These are phyloP conservation scores for Prunella vulgaris DNA, from an alignment of 257 asterid genomes.

Conservation along the genomic window DNA sequence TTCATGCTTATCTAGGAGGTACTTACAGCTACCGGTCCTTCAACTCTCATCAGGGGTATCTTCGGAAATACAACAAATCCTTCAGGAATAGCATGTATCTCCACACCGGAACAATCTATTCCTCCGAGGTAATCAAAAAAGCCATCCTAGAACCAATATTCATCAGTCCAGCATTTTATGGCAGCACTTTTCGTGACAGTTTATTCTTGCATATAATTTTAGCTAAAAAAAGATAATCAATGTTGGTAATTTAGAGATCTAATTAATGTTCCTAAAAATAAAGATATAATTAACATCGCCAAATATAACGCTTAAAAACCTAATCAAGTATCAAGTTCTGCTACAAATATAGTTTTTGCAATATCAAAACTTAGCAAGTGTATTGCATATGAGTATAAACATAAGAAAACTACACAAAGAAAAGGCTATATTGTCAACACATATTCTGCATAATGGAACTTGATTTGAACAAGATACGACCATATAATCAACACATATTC, in stretches of 20 bases:
- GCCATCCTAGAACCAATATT: conserved; percentile 48
- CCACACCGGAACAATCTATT: conserved; percentile 73
- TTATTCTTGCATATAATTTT: background rate
- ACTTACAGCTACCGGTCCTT: conserved; percentile 93
- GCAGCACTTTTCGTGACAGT: background rate
- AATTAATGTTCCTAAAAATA: background rate
- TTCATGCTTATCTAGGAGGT: conserved; percentile 16
- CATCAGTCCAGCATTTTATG: conserved; percentile 10
- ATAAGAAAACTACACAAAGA: conserved; percentile 8
- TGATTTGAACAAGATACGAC: background rate
- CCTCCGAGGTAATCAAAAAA: conserved; percentile 69
- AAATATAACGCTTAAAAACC: background rate
- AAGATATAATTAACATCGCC: background rate
- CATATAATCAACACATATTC: background rate
- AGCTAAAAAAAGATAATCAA: background rate
- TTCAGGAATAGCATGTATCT: conserved; percentile 80
- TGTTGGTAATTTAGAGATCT: background rate
- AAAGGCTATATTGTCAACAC: background rate
- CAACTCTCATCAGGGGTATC: conserved; percentile 86
- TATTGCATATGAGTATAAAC: background rate
- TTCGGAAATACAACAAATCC: conserved; percentile 88
- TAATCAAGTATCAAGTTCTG: background rate
- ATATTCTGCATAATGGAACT: background rate
- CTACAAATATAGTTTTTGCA: background rate
- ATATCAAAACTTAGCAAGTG: background rate